Percentiles rank a stretch among this genome's conserved stretches.
These are phyloP conservation scores for Mentha longifolia DNA, from an alignment of 257 asterid species.

Conservation along the genomic window DNA sequence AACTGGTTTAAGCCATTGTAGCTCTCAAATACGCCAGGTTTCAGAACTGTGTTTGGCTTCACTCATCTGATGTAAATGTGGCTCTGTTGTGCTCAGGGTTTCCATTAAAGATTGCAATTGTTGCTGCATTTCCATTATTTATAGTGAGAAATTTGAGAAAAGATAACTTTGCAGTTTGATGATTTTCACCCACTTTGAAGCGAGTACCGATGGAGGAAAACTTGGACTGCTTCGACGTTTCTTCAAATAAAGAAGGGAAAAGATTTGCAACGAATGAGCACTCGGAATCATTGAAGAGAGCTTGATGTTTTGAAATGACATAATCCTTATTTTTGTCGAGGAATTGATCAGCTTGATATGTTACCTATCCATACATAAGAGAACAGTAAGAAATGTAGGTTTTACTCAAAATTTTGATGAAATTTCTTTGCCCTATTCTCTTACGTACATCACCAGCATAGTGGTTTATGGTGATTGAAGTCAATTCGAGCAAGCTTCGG, in stretches of 20 bases:
- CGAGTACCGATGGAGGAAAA: slow-evolving; percentile 95
- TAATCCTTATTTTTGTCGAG: slow-evolving; percentile 95
- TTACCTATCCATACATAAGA: slow-evolving; percentile 61
- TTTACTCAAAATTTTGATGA: slow-evolving; percentile 25
- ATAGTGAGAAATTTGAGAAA: slow-evolving; percentile 24
- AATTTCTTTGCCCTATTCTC: not conserved
- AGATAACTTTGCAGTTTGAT: slow-evolving; percentile 30
- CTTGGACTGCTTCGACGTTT: slow-evolving; percentile 83
- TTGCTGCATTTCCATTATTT: slow-evolving; percentile 61
- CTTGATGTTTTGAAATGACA: slow-evolving; percentile 92
- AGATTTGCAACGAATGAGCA: slow-evolving; percentile 80
- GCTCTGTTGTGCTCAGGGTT: slow-evolving; percentile 88
- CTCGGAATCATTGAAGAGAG: slow-evolving; percentile 69
- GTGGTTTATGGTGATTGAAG: slow-evolving; percentile 85
- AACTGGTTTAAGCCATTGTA: slow-evolving; percentile 80
- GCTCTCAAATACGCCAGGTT: slow-evolving; percentile 96
- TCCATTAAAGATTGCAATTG: slow-evolving; percentile 95
- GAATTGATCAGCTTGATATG: slow-evolving; percentile 89
- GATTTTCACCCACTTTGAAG: slow-evolving; percentile 70
- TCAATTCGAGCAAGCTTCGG: slow-evolving; percentile 89
- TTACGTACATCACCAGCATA: slow-evolving; percentile 94
- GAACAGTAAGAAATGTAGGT: slow-evolving; percentile 21
- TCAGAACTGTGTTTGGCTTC: slow-evolving; percentile 83
- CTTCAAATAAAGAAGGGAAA: slow-evolving; percentile 78
- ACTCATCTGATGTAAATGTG: slow-evolving; percentile 96